A percentile compares a stretch with the other conserved stretches of the same genome.
Conservation (phyloP, 1,139 yeast species). For the Blastobotrys serpentis region DNA sequence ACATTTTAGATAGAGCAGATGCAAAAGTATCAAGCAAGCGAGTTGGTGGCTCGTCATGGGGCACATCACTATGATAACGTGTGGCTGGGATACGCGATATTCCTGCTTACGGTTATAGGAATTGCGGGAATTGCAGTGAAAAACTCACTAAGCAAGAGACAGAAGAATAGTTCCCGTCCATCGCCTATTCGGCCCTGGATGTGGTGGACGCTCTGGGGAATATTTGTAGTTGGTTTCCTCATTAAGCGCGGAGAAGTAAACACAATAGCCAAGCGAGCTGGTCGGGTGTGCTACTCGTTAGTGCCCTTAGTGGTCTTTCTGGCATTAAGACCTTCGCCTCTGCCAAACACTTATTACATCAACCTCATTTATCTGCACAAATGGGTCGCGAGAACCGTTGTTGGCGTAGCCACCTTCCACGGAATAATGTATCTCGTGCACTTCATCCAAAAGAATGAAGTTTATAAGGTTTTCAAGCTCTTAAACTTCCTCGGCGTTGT, state of each 20-base stretch:
- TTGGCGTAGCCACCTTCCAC: constrained; percentile 55
- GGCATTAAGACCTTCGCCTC: constrained; percentile 59
- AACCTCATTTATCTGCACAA: constrained; percentile 63
- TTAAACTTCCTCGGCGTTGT: constrained; percentile 65
- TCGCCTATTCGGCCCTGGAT: constrained; percentile 35
- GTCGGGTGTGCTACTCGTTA: constrained; percentile 66
- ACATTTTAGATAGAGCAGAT: too few relatives aligned
- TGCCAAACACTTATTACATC: constrained; percentile 56
- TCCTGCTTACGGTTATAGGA: constrained; percentile 41
- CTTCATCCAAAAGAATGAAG: constrained; percentile 45
- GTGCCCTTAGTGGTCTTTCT: constrained; percentile 65
- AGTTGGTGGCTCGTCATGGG: constrained; percentile 29
- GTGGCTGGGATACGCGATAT: constrained; percentile 50
- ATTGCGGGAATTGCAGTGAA: constrained; percentile 19
- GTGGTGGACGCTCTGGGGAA: constrained; percentile 40
- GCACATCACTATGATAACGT: constrained; percentile 44
- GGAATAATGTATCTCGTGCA: constrained; percentile 52
- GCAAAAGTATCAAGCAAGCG: not conserved
- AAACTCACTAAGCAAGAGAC: constrained; percentile 31
- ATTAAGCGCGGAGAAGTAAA: constrained; percentile 22
- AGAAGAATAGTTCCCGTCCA: constrained; percentile 17
- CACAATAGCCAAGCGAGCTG: constrained; percentile 32
- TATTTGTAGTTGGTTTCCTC: constrained; percentile 31
- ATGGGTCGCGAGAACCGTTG: constrained; percentile 72
- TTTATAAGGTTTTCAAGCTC: constrained; percentile 45